A percentile compares a stretch with the other conserved stretches of the same genome.
These are phyloP conservation scores for Colletotrichum brevisporum DNA, from an alignment of 2,329 filamentous ascomycete species.

Conservation along the genomic window DNA sequence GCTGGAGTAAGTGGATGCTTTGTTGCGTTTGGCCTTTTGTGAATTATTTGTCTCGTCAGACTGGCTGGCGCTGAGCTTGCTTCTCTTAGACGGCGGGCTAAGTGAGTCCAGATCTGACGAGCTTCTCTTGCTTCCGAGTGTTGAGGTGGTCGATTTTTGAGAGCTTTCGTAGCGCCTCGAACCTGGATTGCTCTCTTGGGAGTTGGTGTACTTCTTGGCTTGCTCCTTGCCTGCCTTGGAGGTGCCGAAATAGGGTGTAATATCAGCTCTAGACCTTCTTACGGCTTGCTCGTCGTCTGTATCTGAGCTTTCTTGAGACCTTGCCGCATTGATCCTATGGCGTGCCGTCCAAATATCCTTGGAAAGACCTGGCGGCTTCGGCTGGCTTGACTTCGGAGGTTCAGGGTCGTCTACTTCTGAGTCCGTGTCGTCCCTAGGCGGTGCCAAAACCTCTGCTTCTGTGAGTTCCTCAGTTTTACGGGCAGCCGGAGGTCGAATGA, in stretches of 20 bases:
- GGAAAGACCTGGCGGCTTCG: neutral
- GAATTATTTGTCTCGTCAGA: constrained; percentile 7
- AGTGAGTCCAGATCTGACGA: constrained; percentile 3
- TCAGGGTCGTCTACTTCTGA: constrained; percentile 22
- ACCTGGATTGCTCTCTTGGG: constrained; percentile 6
- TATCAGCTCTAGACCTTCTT: constrained; percentile 9
- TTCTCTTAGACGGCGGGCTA: constrained; percentile 13
- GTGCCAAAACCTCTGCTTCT: constrained; percentile 1
- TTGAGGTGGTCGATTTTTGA: neutral
- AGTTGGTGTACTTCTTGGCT: constrained; percentile 7
- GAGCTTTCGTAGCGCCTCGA: constrained; percentile 1
- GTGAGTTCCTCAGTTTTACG: constrained; percentile 5
- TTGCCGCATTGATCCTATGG: neutral
- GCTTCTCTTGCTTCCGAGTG: constrained; percentile 22
- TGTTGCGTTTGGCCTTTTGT: neutral
- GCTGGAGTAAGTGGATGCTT: neutral
- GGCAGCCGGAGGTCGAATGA: neutral
- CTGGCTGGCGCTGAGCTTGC: neutral
- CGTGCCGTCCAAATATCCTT: neutral
- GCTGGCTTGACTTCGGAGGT: neutral
- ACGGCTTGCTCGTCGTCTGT: constrained; percentile 14
- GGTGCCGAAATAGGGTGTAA: constrained; percentile 19
- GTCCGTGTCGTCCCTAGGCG: constrained; percentile 19
- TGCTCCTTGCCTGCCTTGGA: constrained; percentile 19
- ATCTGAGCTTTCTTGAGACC: neutral